These are phyloP conservation scores for Ophiocordyceps camponoti-leonardi DNA, from an alignment of 2,329 filamentous ascomycete species.

Conservation along the genomic window DNA sequence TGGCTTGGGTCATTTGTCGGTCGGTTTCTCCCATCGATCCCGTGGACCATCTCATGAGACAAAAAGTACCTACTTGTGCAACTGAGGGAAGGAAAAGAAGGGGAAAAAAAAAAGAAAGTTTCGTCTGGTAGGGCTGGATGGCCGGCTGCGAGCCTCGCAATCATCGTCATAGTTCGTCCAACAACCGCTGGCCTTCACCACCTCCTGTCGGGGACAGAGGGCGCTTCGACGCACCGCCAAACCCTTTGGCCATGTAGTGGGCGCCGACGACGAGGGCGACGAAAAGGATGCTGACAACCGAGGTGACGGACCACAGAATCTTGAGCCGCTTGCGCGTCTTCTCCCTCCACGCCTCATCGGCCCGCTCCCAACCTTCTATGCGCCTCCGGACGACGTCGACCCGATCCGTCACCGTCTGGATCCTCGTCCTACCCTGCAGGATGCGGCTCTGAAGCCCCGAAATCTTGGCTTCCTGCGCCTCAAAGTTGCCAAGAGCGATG, in stretches of 20 bases:
- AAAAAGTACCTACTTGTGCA: too few species aligned
- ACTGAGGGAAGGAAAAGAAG: too few species aligned
- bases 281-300: conserved; percentile 27
- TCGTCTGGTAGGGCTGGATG: neutral
- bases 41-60: neutral
- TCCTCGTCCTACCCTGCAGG: conserved; percentile 37
- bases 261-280: conserved; percentile 22
- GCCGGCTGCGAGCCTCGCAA: neutral
- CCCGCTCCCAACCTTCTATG: conserved; percentile 50
- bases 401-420: conserved; percentile 40
- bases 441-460: conserved; percentile 44
- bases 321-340: conserved; percentile 45
- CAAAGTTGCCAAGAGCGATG: conserved; percentile 41
- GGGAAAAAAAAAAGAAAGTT: too few species aligned
- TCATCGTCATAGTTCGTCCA: conserved; percentile 29
- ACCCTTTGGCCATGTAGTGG: conserved; percentile 5
- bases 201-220: conserved; percentile 3
- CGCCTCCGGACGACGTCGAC: conserved; percentile 46
- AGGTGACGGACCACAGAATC: conserved; percentile 44
- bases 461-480: conserved; percentile 47
- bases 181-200: conserved; percentile 17
- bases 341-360: conserved; percentile 52
- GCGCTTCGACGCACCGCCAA: conserved; percentile 3
- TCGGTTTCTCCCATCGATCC: too few species aligned
- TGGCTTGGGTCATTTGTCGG: neutral